Percentiles rank a stretch among this genome's conserved stretches.
phyloP scores from a whole-genome alignment of 2,329 filamentous ascomycete species.

The Trichoderma endophyticum region DNA sequence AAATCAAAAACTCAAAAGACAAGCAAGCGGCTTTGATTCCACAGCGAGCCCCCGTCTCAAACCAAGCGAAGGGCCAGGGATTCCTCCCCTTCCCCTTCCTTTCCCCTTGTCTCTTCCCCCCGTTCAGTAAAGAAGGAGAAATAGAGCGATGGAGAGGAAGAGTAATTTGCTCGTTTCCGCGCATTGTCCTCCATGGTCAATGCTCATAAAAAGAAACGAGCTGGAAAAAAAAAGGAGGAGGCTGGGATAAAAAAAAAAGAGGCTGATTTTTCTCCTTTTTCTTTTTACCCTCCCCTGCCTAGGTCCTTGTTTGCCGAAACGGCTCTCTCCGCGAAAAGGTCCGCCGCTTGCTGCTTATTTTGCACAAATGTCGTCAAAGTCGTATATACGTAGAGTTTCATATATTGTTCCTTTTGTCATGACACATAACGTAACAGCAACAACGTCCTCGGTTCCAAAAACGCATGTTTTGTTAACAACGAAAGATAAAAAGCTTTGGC shows the following conservation, averaged over 20 bases:
- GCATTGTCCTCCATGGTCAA: background rate
- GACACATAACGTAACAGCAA: conserved; percentile 16
- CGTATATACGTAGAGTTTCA: conserved; percentile 18
- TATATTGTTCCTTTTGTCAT: conserved; percentile 18
- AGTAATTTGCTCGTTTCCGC: background rate
- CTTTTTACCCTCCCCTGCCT: background rate
- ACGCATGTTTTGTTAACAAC: conserved; percentile 15
- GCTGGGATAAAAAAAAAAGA: background rate
- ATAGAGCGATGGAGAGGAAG: background rate
- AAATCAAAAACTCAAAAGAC: conserved; percentile 11
- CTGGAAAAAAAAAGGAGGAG: background rate
- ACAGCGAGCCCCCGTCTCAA: background rate
- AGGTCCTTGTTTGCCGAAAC: background rate
- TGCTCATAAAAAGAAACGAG: background rate
- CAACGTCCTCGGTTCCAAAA: background rate
- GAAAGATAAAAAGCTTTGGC: conserved; percentile 9
- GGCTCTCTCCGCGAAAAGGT: background rate
- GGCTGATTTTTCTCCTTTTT: background rate
- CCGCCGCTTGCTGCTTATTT: background rate
- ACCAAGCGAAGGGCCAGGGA: background rate
- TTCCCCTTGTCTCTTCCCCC: background rate
- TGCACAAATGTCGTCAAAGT: conserved; percentile 18
- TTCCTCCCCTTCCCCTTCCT: background rate
- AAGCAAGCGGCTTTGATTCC: background rate
- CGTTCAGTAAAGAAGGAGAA: background rate